Evolutionary conservation across 108 stramenopile genomes (phyloP).

Genomic region (Pinguiococcus pyrenoidosus): DNA sequence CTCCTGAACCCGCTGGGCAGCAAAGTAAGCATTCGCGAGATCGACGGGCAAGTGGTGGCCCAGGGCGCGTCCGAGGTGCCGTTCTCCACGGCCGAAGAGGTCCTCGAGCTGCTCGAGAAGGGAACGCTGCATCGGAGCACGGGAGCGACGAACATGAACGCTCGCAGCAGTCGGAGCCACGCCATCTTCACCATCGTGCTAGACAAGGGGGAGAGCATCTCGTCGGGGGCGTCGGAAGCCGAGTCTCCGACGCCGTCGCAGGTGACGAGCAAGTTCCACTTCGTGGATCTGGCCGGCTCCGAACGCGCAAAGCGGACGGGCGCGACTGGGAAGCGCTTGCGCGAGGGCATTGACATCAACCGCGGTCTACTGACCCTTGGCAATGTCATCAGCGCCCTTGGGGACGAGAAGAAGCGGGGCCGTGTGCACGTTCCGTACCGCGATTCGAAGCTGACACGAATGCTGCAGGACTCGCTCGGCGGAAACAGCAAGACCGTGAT

Average conservation of each 20-base stretch:
- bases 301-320: conserved; percentile 90
- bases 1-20: conserved; percentile 35
- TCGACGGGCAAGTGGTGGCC: conserved; percentile 31
- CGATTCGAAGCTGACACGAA: conserved; percentile 46
- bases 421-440: conserved; percentile 43
- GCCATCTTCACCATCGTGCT: conserved; percentile 43
- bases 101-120: conserved; percentile 35
- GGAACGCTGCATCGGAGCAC: conserved; percentile 36
- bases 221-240: conserved; percentile 1
- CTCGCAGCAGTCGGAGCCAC: conserved; percentile 34
- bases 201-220: conserved; percentile 38
- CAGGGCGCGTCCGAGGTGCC: conserved; percentile 36
- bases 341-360: conserved; percentile 79
- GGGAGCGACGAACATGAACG: conserved; percentile 39
- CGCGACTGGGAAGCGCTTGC: conserved; percentile 47
- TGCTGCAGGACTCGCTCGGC: conserved; percentile 46
- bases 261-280: conserved; percentile 32
- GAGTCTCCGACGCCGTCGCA: not conserved
- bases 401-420: conserved; percentile 48
- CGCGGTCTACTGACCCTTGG: conserved; percentile 88
- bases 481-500: conserved; percentile 45
- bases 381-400: conserved; percentile 93
- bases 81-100: conserved; percentile 13
- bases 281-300: conserved; percentile 46
- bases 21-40: conserved; percentile 21